Base-by-base conservation (phyloP, 2,329 filamentous ascomycete species). In the Trichoderma aggressivum region DNA sequence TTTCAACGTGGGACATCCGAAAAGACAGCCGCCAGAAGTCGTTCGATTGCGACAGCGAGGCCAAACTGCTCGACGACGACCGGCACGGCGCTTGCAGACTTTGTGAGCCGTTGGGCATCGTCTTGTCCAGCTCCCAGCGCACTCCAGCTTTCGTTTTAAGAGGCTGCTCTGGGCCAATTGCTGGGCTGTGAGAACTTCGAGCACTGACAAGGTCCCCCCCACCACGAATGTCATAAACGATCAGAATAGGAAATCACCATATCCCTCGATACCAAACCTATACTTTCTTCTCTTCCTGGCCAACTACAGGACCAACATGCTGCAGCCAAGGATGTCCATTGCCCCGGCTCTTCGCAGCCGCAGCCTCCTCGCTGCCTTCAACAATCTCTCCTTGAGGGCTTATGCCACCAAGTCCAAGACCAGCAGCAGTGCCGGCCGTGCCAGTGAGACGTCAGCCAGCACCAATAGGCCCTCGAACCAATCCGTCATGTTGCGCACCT, bases 401-500 rank as follows among this genome's bases (percentile, higher is more conserved):
- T 82, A 80, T 75, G 79, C 80, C 39, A 79, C 78, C 28, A 74
- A 70, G 21, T 71, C 76, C 14, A 76, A 73, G 26, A 71, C 74
- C n/a, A 72, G 70, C 26, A 58, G 65, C 47, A 59, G 72, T 63
- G 73, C 65, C n/a, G 67, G 53, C 2, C 32, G 32, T 28, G 53
- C 76, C n/a, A 75, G 70, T 72, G 76, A 78, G 53, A 72, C 74
- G 18, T 56, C 75, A n/a, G 66, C 64, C 28, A 63, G 68, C 32
- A 64, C 55, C n/a, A 77, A 78, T 53, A 76, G 74, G 21, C 73
- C 74, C 5, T 75, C 74, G 21, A 74, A 75, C 11, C 78, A 84
- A 53, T 79, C 83, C 18, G 81, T 84, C 18, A 82, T 86, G 58
- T 80, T 98, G 81, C 90, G 93, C 77, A 96, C 92, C 68, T 99